Percentiles rank a stretch among this genome's conserved stretches.
Evolutionary conservation across 768 basidiomycete species (phyloP).

Genomic region (Auricularia cornea): DNA sequence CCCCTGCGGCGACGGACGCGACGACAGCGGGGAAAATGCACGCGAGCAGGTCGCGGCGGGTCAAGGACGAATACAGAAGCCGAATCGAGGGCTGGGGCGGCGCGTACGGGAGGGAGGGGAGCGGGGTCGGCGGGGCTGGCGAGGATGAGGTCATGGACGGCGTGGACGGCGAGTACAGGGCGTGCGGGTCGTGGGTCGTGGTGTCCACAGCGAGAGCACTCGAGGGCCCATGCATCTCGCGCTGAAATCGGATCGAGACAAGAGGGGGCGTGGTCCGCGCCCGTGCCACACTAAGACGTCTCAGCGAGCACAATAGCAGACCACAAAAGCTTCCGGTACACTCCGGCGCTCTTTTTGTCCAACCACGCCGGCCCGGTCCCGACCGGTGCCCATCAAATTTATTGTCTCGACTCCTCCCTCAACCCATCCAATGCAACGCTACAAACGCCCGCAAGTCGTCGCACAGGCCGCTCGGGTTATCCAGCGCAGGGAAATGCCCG

Average conservation of each 20-base stretch:
- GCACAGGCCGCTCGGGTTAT: slow-evolving; percentile 12
- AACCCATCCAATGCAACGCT: slow-evolving; percentile 6
- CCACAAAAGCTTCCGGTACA: background rate
- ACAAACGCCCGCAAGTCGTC: slow-evolving; percentile 11
- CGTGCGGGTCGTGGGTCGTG: background rate
- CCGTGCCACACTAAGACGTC: background rate
- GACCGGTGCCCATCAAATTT: background rate
- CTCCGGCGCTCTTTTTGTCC: background rate
- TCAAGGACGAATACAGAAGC: slow-evolving; percentile 59
- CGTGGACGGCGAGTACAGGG: background rate
- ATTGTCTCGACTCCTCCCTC: background rate
- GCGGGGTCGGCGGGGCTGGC: background rate
- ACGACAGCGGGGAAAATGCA: slow-evolving; percentile 57
- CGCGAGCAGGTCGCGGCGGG: slow-evolving; percentile 44
- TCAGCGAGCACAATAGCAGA: background rate
- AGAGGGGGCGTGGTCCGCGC: background rate
- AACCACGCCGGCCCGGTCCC: background rate
- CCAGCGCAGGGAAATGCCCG: slow-evolving; percentile 15
- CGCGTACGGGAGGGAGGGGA: background rate
- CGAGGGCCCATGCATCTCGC: background rate
- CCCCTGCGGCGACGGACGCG: slow-evolving; percentile 55
- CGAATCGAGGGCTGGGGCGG: slow-evolving; percentile 45
- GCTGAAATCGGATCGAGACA: background rate
- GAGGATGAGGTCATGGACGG: background rate
- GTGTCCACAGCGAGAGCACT: background rate